Conservation (phyloP, 371 early-diverging fungal genomes). For the Cokeromyces recurvatus region DNA sequence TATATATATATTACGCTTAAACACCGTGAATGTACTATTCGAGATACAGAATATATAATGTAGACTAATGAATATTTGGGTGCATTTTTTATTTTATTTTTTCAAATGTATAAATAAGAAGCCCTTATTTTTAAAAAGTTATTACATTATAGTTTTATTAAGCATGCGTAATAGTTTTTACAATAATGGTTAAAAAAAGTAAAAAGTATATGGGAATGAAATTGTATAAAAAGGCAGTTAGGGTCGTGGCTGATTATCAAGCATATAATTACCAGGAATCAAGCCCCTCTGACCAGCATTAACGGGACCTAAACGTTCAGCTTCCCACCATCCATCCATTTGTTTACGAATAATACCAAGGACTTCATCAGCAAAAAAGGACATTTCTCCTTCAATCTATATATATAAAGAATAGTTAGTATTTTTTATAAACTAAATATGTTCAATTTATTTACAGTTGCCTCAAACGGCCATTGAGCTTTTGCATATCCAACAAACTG, state of each 20-base stretch:
- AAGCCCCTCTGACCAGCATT: slow-evolving; percentile 29
- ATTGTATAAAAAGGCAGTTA: too few relatives aligned
- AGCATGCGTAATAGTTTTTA: too few relatives aligned
- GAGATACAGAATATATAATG: too few relatives aligned
- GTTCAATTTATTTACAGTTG: slow-evolving; percentile 16
- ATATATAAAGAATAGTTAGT: background rate
- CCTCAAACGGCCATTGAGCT: slow-evolving; percentile 33
- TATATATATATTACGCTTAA: too few relatives aligned
- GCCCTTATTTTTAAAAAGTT: too few relatives aligned
- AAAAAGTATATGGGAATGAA: too few relatives aligned
- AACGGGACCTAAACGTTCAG: slow-evolving; percentile 24
- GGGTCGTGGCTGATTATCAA: slow-evolving; percentile 1
- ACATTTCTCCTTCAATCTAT: slow-evolving; percentile 40
- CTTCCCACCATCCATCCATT: slow-evolving; percentile 50
- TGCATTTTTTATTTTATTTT: too few relatives aligned
- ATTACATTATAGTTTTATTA: too few relatives aligned
- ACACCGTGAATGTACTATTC: too few relatives aligned
- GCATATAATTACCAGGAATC: slow-evolving; percentile 47
- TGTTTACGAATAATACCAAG: slow-evolving; percentile 38
- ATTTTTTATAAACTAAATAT: background rate
- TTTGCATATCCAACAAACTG: slow-evolving; percentile 15
- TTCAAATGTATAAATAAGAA: too few relatives aligned
- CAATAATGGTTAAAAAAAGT: too few relatives aligned
- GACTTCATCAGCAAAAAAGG: slow-evolving; percentile 34
- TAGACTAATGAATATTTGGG: too few relatives aligned